Evolutionary conservation across 164 flowering plant species (phyloP), one percentile per base, ranked within the genome.

Genomic region (Protea cynaroides): DNA sequence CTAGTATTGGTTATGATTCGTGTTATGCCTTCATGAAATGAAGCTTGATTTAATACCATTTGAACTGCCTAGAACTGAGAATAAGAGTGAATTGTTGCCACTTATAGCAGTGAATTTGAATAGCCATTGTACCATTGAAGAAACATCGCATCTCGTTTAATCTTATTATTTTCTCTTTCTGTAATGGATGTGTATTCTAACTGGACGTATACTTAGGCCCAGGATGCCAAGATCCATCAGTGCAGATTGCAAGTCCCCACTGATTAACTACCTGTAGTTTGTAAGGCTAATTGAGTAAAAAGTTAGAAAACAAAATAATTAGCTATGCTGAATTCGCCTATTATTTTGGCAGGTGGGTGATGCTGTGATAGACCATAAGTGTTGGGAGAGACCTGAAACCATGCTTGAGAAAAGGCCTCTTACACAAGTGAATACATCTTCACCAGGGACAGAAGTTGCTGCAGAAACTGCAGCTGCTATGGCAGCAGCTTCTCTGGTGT

Each of bases 381-480:
- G 98, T 76, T 94, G 98, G 98, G 81, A 89, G 8, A 86, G 95
- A 66, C 96, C 96, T 10, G 96, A 92, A 69, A 65, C 56, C 61
- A 88, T 90, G 96, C 64, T 73, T 0, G 89, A 78, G 73, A 66
- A 72, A 44, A 84, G 98, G 69, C 96, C 97, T 51, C 81, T 93
- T 21, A 80, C 70, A 15, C 87, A 88, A 70, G 79, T 92, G 56
- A 86, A 92, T 44, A 58, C 84, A 49, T 73, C 93, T 55, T 55
- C 64, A 67, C 96, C 93, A 2, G 98, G 98, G 64, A 71, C 98
- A 38, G 98, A 92, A 8, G 93, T 92, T 72, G 96, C 96, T 40
- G 96, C 96, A 22, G 98, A 92, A 80, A 86, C 96, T 55, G 93
- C 97, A 38, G 98, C 98, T 47, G 96, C 98, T 51, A 72, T 90